Base-by-base conservation (phyloP, 2,329 filamentous ascomycete species). In the Cadophora malorum region DNA sequence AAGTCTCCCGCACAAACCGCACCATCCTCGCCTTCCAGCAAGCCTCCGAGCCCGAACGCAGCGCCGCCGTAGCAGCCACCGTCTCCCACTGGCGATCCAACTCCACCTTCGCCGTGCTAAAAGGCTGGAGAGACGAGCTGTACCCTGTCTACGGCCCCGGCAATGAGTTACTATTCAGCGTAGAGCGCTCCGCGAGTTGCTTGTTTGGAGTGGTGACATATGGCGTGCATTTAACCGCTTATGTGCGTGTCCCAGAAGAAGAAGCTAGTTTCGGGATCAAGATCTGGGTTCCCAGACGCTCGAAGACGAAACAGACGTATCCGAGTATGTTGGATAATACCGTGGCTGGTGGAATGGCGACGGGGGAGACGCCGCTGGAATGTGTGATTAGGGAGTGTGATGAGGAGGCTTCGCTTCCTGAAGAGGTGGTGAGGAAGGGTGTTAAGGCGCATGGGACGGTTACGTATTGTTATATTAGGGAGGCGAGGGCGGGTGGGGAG, bases 301-400 rank as follows among this genome's bases (percentile, higher is more conserved):
- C 94, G 14, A 83, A 83, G 62, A 86, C 83, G 67, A 99, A 98
- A 83, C 88, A 92, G 72, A 97, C 94, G 0, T 99, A 95, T 77
- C 90, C 91, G 0, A 86, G 91, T n/a, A 94, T 97, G 76, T 83
- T 99, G 72, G 96, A 99, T 79, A 99, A 98, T 79, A 94, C 94
- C 1, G 96, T 97, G 7, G 96, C 94, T 0, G 90, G 90, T 0
- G 90, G 93, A 0, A 89, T 98, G 73, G 89, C 91, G 78, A 92
- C 92, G 0, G 91, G 90, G 16, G 94, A 97, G 78, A 85, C 85
- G 25, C 91, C 92, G 0, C 90, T 94, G 60, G 93, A 95, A 76
- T 93, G 91, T 78, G 81, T 97, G 63, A 85, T 97, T 23, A 88
- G 95, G 64, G 96, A 99, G 80, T 90, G 91, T 3, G 90, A 90